Percentiles rank a stretch among this genome's conserved stretches.
Conservation (phyloP, 768 basidiomycete genomes). For the Cyathus striatus region DNA sequence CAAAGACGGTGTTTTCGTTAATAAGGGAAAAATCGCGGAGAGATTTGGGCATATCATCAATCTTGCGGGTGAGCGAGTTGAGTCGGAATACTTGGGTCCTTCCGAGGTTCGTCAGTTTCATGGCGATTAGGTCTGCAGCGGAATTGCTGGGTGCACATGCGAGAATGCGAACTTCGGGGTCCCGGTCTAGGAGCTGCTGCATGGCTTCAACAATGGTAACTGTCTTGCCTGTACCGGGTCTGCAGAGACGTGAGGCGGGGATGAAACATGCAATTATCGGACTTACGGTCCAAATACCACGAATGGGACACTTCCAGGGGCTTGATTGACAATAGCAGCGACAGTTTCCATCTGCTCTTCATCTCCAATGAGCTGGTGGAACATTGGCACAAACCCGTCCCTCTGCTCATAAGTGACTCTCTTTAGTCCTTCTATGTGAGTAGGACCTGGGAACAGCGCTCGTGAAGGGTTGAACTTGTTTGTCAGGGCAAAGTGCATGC, state of each 20-base stretch:
- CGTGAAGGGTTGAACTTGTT: constrained; percentile 31
- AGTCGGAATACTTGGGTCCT: constrained; percentile 43
- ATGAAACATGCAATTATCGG: neutral
- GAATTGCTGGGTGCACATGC: constrained; percentile 69
- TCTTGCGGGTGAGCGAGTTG: constrained; percentile 41
- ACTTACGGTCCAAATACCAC: constrained; percentile 63
- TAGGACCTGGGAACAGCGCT: constrained; percentile 40
- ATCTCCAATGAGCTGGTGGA: constrained; percentile 33
- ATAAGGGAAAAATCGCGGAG: constrained; percentile 32
- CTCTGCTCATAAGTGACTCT: constrained; percentile 14
- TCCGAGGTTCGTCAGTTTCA: constrained; percentile 31
- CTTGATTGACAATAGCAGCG: constrained; percentile 37
- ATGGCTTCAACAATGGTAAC: constrained; percentile 63
- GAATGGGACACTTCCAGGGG: constrained; percentile 46
- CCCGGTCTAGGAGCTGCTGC: constrained; percentile 38
- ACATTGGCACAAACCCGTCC: constrained; percentile 16
- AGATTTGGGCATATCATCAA: constrained; percentile 27
- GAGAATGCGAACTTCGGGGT: constrained; percentile 43
- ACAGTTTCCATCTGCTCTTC: constrained; percentile 47
- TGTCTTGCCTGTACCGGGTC: constrained; percentile 66
- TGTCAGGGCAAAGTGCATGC: constrained; percentile 50
- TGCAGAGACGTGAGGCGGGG: constrained; percentile 10
- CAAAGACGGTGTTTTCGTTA: constrained; percentile 37
- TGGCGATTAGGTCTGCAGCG: constrained; percentile 56
- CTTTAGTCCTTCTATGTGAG: constrained; percentile 14